Base-by-base conservation (phyloP, 192 early-diverging fungal species). In the Coemansia sp. region DNA sequence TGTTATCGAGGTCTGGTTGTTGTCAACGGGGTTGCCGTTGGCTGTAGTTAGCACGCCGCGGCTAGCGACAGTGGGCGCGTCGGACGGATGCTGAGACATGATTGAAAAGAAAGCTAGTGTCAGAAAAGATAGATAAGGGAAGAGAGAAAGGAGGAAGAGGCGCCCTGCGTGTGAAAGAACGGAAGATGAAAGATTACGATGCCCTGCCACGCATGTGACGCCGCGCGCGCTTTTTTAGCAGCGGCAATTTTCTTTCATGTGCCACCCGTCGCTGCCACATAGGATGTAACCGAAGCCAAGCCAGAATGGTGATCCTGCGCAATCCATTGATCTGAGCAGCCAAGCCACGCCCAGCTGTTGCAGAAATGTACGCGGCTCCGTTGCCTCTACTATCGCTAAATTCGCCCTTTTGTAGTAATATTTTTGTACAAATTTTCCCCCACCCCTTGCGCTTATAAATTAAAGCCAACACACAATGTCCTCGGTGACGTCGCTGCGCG, bases 1-100 rank as follows among this genome's bases (percentile, higher is more conserved):
- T 18, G 90, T 89, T 66, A 84, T 59, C 20, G 88, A 86, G 42
- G 89, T 89, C 74, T 89, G 88, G 82, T 91, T 89, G 74, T 90
- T 86, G 61, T 88, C 88, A 35, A 91, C 88, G 14, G 90, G 90
- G 77, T 87, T 86, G 61, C 90, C 90, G 69, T 79, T 85, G 66
- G 79, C 84, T 28, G 85, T 84, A 55, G 85, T 86, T 40, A 82
- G 69, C 28, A 76, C 70, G 31, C 79, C 79, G 63, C 73, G 78
- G 69, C 66, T 76, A 56, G 65, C 42, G 42, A 69, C 66, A 0
- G 69, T 38, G 50, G 78, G 78, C n/a, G 78, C 73, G 60, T 76
- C 73, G 8, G 78, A 40, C n/a, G 78, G 73, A 46, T 81, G 73
- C 62, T 60, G 60, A 33, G 62, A 62, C 67, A 65, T 67, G 28